Evolutionary conservation across 495 filamentous ascomycete species (phyloP).

Genomic region (Cercophora scortea): DNA sequence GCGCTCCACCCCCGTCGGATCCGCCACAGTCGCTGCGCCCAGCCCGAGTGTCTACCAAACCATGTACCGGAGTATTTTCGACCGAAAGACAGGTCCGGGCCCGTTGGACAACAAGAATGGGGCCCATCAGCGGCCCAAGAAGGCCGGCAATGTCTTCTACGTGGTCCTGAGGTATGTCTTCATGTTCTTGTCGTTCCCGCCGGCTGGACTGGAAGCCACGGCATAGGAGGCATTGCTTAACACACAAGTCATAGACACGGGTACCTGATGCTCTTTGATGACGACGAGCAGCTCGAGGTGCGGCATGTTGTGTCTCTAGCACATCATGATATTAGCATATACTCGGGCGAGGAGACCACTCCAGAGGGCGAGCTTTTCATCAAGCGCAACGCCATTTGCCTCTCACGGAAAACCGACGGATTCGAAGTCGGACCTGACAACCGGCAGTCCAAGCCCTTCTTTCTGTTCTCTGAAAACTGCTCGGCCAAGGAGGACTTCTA

Average conservation of each 20-base stretch:
- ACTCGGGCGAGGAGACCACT: constrained; percentile 71
- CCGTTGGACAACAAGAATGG: constrained; percentile 40
- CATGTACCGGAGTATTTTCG: constrained; percentile 96
- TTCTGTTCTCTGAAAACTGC: constrained; percentile 85
- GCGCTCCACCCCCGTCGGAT: constrained; percentile 71
- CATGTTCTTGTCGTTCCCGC: neutral
- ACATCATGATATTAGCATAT: constrained; percentile 79
- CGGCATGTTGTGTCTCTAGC: constrained; percentile 89
- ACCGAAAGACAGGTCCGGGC: constrained; percentile 56
- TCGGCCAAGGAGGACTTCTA: constrained; percentile 99
- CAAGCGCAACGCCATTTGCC: constrained; percentile 87
- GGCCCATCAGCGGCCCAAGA: constrained; percentile 55
- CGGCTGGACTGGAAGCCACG: neutral
- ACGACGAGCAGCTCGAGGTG: constrained; percentile 78
- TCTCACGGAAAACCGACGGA: constrained; percentile 60
- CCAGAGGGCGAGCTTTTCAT: constrained; percentile 92
- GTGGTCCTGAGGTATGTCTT: constrained; percentile 70
- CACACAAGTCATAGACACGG: constrained; percentile 58
- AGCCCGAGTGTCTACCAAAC: constrained; percentile 93
- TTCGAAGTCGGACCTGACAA: constrained; percentile 44
- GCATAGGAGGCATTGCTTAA: neutral
- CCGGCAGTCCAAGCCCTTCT: constrained; percentile 71
- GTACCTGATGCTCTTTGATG: constrained; percentile 95
- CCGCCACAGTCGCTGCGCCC: constrained; percentile 54
- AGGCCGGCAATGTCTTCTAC: constrained; percentile 84